These are phyloP conservation scores for Epichloe festucae DNA, from an alignment of 2,329 filamentous ascomycete species.

Conservation along the genomic window DNA sequence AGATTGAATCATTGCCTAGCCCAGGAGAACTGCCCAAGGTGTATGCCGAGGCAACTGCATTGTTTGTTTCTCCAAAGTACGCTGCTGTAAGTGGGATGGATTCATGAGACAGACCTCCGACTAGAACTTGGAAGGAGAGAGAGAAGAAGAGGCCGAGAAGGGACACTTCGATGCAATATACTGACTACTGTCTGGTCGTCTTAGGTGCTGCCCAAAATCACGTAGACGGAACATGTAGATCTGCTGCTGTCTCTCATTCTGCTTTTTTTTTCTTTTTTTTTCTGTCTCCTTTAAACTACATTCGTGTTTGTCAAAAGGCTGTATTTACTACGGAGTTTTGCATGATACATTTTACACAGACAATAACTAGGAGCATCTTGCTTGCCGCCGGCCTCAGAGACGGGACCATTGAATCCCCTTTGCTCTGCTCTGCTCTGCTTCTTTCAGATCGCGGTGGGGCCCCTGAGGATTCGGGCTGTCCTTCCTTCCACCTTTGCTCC, in stretches of 20 bases:
- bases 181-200: neutral
- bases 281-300: neutral
- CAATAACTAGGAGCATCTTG: too few species aligned
- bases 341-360: neutral
- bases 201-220: neutral
- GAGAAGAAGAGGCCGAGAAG: too few species aligned
- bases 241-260: neutral
- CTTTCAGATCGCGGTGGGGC: neutral
- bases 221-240: neutral
- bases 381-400: too few species aligned
- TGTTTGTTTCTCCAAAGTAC: conserved; percentile 82
- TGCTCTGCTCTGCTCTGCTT: neutral
- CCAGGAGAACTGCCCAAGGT: conserved; percentile 48
- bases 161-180: neutral
- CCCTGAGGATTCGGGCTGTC: too few species aligned
- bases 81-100: conserved; percentile 47
- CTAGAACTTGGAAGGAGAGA: neutral
- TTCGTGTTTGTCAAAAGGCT: neutral
- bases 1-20: conserved; percentile 63
- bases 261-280: too few species aligned
- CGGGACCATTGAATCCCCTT: too few species aligned
- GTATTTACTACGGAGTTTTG: neutral
- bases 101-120: too few species aligned
- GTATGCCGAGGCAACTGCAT: conserved; percentile 67
- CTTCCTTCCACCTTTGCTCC: too few species aligned